Percentiles rank a stretch among this genome's conserved stretches.
These are phyloP conservation scores for Rugonectria rugulosa DNA, from an alignment of 2,329 filamentous ascomycete genomes.

Conservation along the genomic window DNA sequence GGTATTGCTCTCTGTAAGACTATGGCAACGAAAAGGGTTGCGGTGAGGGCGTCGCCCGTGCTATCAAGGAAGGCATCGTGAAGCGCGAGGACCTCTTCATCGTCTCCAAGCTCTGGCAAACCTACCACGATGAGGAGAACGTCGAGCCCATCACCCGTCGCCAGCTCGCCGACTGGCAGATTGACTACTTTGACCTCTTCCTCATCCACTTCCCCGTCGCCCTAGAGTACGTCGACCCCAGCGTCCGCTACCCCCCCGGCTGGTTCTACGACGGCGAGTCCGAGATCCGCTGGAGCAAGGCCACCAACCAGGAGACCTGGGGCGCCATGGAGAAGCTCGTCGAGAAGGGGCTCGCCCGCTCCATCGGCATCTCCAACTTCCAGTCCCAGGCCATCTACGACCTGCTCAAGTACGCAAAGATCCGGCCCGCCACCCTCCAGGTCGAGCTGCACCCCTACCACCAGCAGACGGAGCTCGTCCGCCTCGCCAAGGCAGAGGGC, in stretches of 20 bases:
- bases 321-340: constrained; percentile 79
- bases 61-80: constrained; percentile 81
- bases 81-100: constrained; percentile 90
- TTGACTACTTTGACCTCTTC: constrained; percentile 92
- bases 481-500: constrained; percentile 72
- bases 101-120: constrained; percentile 92
- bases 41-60: constrained; percentile 78
- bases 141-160: constrained; percentile 79
- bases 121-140: constrained; percentile 82
- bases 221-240: constrained; percentile 84
- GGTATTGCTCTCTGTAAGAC: no score
- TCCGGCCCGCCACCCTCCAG: constrained; percentile 80
- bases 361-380: constrained; percentile 87
- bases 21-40: constrained; percentile 85
- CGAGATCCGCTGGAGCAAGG: constrained; percentile 70
- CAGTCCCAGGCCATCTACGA: constrained; percentile 80
- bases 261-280: constrained; percentile 73
- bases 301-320: constrained; percentile 84
- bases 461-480: constrained; percentile 74
- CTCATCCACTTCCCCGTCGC: constrained; percentile 90
- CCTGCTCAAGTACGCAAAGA: constrained; percentile 77
- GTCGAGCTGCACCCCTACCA: constrained; percentile 93
- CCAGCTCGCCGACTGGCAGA: constrained; percentile 81
- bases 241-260: constrained; percentile 79
- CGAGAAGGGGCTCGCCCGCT: constrained; percentile 70